phyloP scores from a whole-genome alignment of 192 early-diverging fungal genomes.

The Coemansia sp. region DNA sequence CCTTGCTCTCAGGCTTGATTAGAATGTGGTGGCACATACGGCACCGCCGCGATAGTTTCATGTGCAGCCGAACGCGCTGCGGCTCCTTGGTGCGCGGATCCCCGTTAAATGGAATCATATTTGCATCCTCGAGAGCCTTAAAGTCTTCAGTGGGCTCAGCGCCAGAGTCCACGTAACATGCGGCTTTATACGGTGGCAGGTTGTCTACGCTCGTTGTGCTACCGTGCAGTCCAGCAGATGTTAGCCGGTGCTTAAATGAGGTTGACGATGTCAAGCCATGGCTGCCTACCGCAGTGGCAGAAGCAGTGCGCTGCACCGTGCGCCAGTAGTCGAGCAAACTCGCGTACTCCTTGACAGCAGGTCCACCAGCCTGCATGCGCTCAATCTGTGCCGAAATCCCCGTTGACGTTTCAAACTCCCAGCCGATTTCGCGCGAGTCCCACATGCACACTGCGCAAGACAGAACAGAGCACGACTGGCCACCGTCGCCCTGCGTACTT shows the following conservation, averaged over 20 bases:
- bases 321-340: slow-evolving; percentile 85
- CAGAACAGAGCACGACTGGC: slow-evolving; percentile 64
- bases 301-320: slow-evolving; percentile 60
- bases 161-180: slow-evolving; percentile 11
- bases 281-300: slow-evolving; percentile 8
- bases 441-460: slow-evolving; percentile 87
- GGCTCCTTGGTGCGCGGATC: slow-evolving; percentile 57
- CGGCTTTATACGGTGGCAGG: slow-evolving; percentile 30
- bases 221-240: background rate
- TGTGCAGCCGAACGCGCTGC: slow-evolving; percentile 81
- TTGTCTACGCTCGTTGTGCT: background rate
- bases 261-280: background rate
- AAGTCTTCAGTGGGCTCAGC: slow-evolving; percentile 12
- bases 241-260: slow-evolving; percentile 32
- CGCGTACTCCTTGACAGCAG: slow-evolving; percentile 78
- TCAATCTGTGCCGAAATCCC: slow-evolving; percentile 90
- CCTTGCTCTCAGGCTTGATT: slow-evolving; percentile 90
- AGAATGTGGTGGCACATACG: slow-evolving; percentile 84
- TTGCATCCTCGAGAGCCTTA: slow-evolving; percentile 21
- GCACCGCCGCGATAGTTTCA: slow-evolving; percentile 84
- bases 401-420: slow-evolving; percentile 91
- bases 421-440: slow-evolving; percentile 89
- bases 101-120: slow-evolving; percentile 56
- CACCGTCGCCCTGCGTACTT: slow-evolving; percentile 9
- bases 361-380: slow-evolving; percentile 66